phyloP scores from a whole-genome alignment of 148 eudicot species.

The Pouteria glomerata region DNA sequence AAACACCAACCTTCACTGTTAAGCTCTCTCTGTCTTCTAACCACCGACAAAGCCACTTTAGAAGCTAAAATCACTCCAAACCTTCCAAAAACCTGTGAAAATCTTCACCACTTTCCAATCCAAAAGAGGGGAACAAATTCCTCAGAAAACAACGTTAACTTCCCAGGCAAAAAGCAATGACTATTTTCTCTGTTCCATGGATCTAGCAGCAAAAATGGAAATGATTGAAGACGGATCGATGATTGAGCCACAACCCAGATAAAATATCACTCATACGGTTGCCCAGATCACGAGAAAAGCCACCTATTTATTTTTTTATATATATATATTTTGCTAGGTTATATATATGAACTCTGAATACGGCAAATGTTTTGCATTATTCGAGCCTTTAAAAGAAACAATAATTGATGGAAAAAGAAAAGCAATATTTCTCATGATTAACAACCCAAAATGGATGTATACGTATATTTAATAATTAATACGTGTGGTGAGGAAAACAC shows the following conservation, averaged over 20 bases:
- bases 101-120: slow-evolving; percentile 19
- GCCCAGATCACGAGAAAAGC: slow-evolving; percentile 29
- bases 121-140: slow-evolving; percentile 2
- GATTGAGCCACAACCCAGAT: slow-evolving; percentile 21
- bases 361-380: too few relatives aligned
- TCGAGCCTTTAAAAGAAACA: too few relatives aligned
- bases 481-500: too few relatives aligned
- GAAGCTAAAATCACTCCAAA: slow-evolving; percentile 17
- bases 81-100: slow-evolving; percentile 19
- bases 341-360: too few relatives aligned
- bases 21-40: slow-evolving; percentile 24
- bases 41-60: slow-evolving; percentile 22
- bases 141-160: slow-evolving; percentile 6
- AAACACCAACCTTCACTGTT: slow-evolving; percentile 24
- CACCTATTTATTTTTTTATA: too few relatives aligned
- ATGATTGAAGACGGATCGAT: slow-evolving; percentile 19
- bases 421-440: too few relatives aligned
- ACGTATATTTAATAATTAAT: too few relatives aligned
- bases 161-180: not conserved
- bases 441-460: too few relatives aligned
- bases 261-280: slow-evolving; percentile 21
- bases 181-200: slow-evolving; percentile 3
- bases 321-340: too few relatives aligned
- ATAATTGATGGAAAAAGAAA: too few relatives aligned
- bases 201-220: slow-evolving; percentile 17